Base-by-base conservation (phyloP, 371 early-diverging fungal species). In the Fennellomyces sp. region DNA sequence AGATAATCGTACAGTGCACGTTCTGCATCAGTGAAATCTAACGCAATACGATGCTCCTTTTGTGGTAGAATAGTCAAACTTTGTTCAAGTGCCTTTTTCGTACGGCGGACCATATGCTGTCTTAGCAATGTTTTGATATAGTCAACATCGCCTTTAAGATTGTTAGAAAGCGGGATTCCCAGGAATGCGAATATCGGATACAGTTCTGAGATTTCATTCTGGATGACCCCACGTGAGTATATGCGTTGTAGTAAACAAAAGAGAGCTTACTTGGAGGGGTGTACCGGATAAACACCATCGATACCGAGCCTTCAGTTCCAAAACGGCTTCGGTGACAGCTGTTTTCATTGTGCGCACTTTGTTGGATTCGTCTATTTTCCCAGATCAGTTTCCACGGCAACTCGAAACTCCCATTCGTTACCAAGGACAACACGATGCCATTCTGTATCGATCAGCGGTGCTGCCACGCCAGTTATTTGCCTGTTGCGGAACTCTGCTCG, bases 281-380 rank as follows among this genome's bases (percentile, higher is more conserved):
- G 88, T 94, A 52, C 96, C 97, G 12, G 94, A 91, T 33, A 97
- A 71, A 55, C 94, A 90, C 91, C 94, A 94, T 51, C 92, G 80
- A 48, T 86, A 74, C 35, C 58, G 68, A 10, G 72, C 62, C 21
- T 50, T 49, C 27, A 78, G 39, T 28, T 64, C 52, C 21, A 60
- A 54, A 6, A 74, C 69, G 17, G 75, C 56, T 13, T 68, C 59
- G 13, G 65, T 65, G 7, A 78, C 28, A 41, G 63, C 56, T 1
- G 78, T 60, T 30, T 62, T 59, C 41, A 68, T 25, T 8, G 61
- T 64, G 45, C 75, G 61, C 31, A 97, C 87, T 33, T 85, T 70
- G 63, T 97, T 95, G 1, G 95, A 95, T 72, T 97, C 97, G 68
- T 97, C 97, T 58, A 89, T 58, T 2, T 17, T 28, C 12, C 15